Percentiles rank a stretch among this genome's conserved stretches.
These are phyloP conservation scores for Arabidopsis hybrid DNA, from an alignment of 441 rosid genomes.

Conservation along the genomic window DNA sequence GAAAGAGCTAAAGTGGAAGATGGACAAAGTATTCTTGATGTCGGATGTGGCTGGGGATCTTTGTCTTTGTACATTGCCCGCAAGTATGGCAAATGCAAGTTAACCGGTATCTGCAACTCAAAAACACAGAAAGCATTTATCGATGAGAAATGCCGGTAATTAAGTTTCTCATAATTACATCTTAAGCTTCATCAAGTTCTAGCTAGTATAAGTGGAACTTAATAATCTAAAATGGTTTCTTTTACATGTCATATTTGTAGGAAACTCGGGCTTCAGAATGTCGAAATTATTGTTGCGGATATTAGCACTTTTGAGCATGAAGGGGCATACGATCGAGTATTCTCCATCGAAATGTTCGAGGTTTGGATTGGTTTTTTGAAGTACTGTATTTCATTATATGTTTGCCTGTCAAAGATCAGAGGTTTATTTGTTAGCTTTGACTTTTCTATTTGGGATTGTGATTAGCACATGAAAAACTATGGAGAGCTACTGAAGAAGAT, in stretches of 20 bases:
- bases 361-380: conserved; percentile 44
- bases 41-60: conserved; percentile 96
- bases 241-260: conserved; percentile 42
- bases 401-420: background rate
- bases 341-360: conserved; percentile 94
- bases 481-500: conserved; percentile 74
- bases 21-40: conserved; percentile 78
- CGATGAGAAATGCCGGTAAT: conserved; percentile 68
- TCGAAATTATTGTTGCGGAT: conserved; percentile 81
- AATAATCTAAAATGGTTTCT: background rate
- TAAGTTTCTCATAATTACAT: conserved; percentile 4
- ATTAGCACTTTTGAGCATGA: conserved; percentile 81
- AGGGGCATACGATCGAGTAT: conserved; percentile 70
- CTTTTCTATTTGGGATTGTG: conserved; percentile 4
- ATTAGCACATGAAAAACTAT: conserved; percentile 89
- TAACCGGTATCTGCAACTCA: conserved; percentile 90
- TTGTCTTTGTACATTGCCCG: conserved; percentile 73
- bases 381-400: background rate
- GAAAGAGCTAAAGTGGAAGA: conserved; percentile 72
- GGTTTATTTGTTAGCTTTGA: background rate
- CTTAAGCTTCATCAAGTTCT: conserved; percentile 5
- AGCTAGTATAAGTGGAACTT: background rate
- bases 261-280: conserved; percentile 62
- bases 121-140: conserved; percentile 71
- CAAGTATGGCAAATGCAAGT: conserved; percentile 64